A percentile compares a stretch with the other conserved stretches of the same genome.
These are phyloP conservation scores for Pseudocercospora ulei DNA, from an alignment of 2,329 filamentous ascomycete species.

Conservation along the genomic window DNA sequence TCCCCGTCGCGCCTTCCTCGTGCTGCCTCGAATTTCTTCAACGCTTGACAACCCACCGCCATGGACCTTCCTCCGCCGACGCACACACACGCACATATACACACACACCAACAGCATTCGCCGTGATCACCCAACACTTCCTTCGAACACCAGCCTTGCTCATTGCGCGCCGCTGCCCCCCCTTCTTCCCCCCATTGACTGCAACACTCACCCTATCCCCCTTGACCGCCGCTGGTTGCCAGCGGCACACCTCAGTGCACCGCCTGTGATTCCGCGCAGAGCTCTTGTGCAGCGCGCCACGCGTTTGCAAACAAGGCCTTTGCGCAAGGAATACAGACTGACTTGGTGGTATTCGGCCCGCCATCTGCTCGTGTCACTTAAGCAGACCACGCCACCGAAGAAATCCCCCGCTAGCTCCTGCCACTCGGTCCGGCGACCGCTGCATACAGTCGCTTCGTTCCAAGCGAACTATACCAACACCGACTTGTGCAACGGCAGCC, in stretches of 20 bases:
- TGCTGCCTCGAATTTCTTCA: background rate
- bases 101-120: background rate
- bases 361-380: background rate
- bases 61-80: slow-evolving; percentile 5
- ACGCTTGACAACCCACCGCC: background rate
- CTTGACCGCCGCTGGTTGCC: slow-evolving; percentile 12
- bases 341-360: slow-evolving; percentile 2
- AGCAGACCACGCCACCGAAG: background rate
- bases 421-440: background rate
- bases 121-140: background rate
- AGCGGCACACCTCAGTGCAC: slow-evolving; percentile 11
- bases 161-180: background rate
- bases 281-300: slow-evolving; percentile 9
- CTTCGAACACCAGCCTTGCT: background rate
- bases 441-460: background rate
- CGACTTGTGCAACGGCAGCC: background rate
- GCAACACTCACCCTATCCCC: background rate
- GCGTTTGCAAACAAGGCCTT: slow-evolving; percentile 13
- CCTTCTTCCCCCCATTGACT: background rate
- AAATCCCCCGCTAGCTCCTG: background rate
- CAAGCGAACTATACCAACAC: background rate
- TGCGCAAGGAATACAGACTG: slow-evolving; percentile 10
- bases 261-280: slow-evolving; percentile 13
- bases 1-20: too few relatives aligned
- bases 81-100: background rate